A percentile compares a stretch with the other conserved stretches of the same genome.
Evolutionary conservation across 1,284 basidiomycete species (phyloP).

Genomic region (Cryptococcus sp.): DNA sequence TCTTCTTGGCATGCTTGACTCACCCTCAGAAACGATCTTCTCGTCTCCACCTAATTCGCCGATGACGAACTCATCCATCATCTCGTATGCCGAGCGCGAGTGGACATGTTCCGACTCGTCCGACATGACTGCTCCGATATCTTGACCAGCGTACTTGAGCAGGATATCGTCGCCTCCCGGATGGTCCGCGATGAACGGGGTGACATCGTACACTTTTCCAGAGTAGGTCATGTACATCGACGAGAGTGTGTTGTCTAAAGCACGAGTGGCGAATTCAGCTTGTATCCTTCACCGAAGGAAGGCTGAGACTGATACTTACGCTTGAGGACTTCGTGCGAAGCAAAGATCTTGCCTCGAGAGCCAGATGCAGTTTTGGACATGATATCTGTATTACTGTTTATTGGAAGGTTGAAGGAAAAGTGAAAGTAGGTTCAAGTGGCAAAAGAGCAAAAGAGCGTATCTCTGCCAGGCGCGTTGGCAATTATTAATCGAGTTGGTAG

Average conservation of each 20-base stretch:
- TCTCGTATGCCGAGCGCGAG: conserved; percentile 85
- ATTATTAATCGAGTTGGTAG: too few species aligned
- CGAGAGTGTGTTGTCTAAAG: conserved; percentile 40
- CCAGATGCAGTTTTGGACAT: too few species aligned
- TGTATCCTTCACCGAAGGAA: too few species aligned
- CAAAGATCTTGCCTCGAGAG: too few species aligned
- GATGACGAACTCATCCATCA: conserved; percentile 83
- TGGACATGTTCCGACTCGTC: conserved; percentile 87
- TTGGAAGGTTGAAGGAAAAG: too few species aligned
- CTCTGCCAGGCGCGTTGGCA: too few species aligned
- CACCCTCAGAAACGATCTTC: conserved; percentile 74
- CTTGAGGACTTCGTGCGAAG: too few species aligned
- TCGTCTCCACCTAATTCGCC: conserved; percentile 78
- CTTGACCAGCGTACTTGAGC: conserved; percentile 73
- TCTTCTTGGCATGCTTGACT: conserved; percentile 35
- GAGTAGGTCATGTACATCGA: conserved; percentile 52
- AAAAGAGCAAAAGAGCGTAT: too few species aligned
- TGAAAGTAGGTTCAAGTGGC: too few species aligned
- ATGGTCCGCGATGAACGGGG: conserved; percentile 56
- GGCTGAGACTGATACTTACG: too few species aligned
- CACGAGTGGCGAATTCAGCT: neutral
- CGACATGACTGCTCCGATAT: conserved; percentile 79
- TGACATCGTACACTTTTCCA: conserved; percentile 57
- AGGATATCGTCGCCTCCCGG: conserved; percentile 58
- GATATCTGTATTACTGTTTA: too few species aligned